Evolutionary conservation across 1,139 yeast species (phyloP).

Genomic region (Williopsis jadinii): DNA sequence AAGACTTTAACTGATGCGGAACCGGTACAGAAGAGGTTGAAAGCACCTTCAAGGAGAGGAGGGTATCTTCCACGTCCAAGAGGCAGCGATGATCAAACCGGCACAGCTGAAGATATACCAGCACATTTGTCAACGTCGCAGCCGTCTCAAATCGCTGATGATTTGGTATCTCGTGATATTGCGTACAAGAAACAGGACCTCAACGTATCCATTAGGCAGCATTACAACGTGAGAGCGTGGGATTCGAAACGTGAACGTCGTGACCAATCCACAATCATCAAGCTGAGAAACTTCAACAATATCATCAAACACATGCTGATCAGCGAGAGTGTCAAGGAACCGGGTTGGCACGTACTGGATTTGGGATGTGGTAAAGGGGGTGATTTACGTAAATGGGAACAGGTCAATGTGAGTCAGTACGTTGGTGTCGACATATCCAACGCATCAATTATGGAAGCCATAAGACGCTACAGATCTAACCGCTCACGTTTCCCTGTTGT

Average conservation of each 20-base stretch:
- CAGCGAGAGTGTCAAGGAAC: constrained; percentile 48
- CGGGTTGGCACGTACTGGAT: constrained; percentile 59
- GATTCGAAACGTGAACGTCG: constrained; percentile 61
- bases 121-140: constrained; percentile 6
- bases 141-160: constrained; percentile 20
- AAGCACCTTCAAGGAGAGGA: constrained; percentile 11
- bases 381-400: constrained; percentile 84
- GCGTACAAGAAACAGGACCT: constrained; percentile 14
- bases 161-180: constrained; percentile 10
- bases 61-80: constrained; percentile 2
- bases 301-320: constrained; percentile 85
- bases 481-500: constrained; percentile 60
- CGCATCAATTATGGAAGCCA: constrained; percentile 80
- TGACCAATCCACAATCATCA: constrained; percentile 74
- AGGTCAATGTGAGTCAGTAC: constrained; percentile 64
- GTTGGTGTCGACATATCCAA: constrained; percentile 92
- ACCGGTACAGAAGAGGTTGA: constrained; percentile 5
- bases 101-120: background rate
- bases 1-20: constrained; percentile 1
- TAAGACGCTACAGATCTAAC: constrained; percentile 54
- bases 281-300: constrained; percentile 83
- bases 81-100: constrained; percentile 2
- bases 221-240: constrained; percentile 80
- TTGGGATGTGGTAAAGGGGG: constrained; percentile 99
- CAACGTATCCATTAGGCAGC: constrained; percentile 63